Evolutionary conservation across 1,139 yeast genomes (phyloP).

Genomic region (Hansenula lynferdii): DNA sequence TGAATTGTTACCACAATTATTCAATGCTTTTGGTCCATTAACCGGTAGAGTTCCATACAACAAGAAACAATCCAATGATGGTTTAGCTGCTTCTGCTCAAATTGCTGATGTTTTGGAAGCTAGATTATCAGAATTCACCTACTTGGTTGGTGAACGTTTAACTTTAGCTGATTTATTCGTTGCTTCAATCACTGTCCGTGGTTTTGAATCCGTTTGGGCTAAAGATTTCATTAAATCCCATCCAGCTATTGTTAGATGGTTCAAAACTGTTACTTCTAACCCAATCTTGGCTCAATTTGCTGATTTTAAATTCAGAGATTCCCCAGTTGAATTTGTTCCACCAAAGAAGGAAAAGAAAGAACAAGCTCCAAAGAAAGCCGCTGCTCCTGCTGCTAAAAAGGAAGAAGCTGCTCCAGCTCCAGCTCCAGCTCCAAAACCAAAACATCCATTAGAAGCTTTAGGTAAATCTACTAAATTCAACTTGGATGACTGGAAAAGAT

Average conservation of each 20-base stretch:
- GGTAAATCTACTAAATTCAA: conserved; percentile 64
- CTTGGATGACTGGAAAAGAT: conserved; percentile 95
- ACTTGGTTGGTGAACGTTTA: conserved; percentile 86
- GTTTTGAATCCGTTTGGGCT: conserved; percentile 67
- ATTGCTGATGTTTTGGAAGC: conserved; percentile 48
- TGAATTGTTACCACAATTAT: conserved; percentile 51
- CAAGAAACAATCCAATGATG: conserved; percentile 71
- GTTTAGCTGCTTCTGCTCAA: conserved; percentile 34
- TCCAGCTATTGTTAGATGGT: conserved; percentile 87
- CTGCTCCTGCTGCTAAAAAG: conserved; percentile 30
- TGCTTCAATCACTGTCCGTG: conserved; percentile 58
- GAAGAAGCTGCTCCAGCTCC: conserved; percentile 36
- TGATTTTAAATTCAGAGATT: conserved; percentile 54
- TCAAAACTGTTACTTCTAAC: conserved; percentile 59
- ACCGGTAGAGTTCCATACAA: conserved; percentile 60
- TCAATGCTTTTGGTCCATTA: conserved; percentile 36
- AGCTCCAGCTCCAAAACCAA: conserved; percentile 53
- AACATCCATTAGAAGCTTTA: conserved; percentile 87
- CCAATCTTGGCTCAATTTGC: conserved; percentile 46
- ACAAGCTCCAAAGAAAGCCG: conserved; percentile 29
- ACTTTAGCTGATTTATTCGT: conserved; percentile 78
- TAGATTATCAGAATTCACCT: conserved; percentile 73
- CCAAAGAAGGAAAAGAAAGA: conserved; percentile 79
- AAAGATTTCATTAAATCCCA: conserved; percentile 67
- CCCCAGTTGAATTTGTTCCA: conserved; percentile 63